Conservation (phyloP, 2,329 filamentous ascomycete species). For the Arachnopeziza araneosa region DNA sequence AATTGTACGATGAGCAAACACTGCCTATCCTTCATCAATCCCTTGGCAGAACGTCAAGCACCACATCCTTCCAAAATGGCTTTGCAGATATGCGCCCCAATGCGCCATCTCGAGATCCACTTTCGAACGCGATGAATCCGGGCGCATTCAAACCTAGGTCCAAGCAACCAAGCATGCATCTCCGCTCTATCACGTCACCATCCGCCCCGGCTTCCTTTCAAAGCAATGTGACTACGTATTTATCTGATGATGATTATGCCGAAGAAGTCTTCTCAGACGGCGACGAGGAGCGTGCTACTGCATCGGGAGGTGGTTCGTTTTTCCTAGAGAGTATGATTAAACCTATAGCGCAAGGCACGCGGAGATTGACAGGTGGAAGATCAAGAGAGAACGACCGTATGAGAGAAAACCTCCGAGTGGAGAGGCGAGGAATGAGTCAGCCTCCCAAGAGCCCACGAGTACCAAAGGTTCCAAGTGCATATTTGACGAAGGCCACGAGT, state of each 20-base stretch:
- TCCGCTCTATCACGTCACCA: constrained; percentile 80
- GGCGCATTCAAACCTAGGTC: constrained; percentile 48
- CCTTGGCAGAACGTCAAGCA: constrained; percentile 61
- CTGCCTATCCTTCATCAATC: constrained; percentile 85
- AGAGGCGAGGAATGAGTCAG: constrained; percentile 25
- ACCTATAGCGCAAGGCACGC: constrained; percentile 50
- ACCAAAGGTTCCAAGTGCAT: constrained; percentile 29
- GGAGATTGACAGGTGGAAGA: constrained; percentile 55
- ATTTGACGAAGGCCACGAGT: constrained; percentile 21
- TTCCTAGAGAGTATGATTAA: constrained; percentile 57
- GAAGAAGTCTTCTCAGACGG: constrained; percentile 77
- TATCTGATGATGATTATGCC: constrained; percentile 70
- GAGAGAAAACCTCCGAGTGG: constrained; percentile 26
- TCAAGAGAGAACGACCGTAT: constrained; percentile 28
- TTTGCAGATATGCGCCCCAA: constrained; percentile 68
- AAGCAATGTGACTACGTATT: constrained; percentile 52
- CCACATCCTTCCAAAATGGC: constrained; percentile 78
- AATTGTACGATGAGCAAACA: constrained; percentile 89
- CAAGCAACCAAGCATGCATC: constrained; percentile 64
- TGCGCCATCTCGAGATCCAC: constrained; percentile 52
- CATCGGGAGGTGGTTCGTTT: constrained; percentile 38
- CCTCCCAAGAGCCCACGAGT: constrained; percentile 29
- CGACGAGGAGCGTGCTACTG: constrained; percentile 45
- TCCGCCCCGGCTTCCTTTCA: constrained; percentile 52
- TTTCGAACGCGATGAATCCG: constrained; percentile 56